Conservation (phyloP, 805 yeast species). For the Clavispora carvajalis region DNA sequence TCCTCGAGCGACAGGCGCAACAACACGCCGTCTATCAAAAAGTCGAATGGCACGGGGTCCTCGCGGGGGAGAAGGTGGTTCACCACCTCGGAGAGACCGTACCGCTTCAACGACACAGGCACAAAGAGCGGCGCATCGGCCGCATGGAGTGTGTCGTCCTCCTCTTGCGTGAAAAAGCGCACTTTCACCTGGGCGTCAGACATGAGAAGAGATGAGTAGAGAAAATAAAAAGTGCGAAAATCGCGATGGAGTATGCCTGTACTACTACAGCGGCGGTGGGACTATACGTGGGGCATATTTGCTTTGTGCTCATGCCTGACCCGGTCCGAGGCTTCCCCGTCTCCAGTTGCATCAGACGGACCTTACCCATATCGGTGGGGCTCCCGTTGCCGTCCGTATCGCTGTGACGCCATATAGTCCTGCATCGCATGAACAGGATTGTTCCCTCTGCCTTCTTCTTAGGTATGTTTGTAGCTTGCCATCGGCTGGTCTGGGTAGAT, state of each 20-base stretch:
- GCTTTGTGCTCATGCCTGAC: too few relatives aligned
- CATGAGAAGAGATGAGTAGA: slow-evolving; percentile 7
- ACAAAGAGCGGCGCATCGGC: slow-evolving; percentile 78
- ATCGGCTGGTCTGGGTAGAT: too few relatives aligned
- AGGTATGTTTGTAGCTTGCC: too few relatives aligned
- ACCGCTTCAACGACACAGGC: slow-evolving; percentile 80
- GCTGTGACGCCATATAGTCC: too few relatives aligned
- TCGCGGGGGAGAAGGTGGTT: slow-evolving; percentile 72
- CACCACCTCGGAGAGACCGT: slow-evolving; percentile 91
- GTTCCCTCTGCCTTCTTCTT: too few relatives aligned
- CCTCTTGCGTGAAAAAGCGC: slow-evolving; percentile 81
- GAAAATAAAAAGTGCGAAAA: slow-evolving; percentile 1
- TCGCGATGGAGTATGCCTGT: neutral
- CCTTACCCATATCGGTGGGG: too few relatives aligned
- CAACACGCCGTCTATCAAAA: slow-evolving; percentile 78
- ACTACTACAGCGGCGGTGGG: too few relatives aligned
- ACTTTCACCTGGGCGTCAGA: slow-evolving; percentile 65
- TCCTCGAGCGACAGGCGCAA: slow-evolving; percentile 75
- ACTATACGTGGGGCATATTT: too few relatives aligned
- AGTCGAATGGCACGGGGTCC: slow-evolving; percentile 82
- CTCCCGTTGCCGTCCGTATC: too few relatives aligned
- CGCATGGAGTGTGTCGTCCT: slow-evolving; percentile 65
- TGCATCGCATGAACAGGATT: too few relatives aligned
- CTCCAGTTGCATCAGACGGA: too few relatives aligned
- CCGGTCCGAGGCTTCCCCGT: too few relatives aligned